Evolutionary conservation across 306 rosid species (phyloP), one percentile per base, ranked within the genome.

Genomic region (Dalbergia oliveri): DNA sequence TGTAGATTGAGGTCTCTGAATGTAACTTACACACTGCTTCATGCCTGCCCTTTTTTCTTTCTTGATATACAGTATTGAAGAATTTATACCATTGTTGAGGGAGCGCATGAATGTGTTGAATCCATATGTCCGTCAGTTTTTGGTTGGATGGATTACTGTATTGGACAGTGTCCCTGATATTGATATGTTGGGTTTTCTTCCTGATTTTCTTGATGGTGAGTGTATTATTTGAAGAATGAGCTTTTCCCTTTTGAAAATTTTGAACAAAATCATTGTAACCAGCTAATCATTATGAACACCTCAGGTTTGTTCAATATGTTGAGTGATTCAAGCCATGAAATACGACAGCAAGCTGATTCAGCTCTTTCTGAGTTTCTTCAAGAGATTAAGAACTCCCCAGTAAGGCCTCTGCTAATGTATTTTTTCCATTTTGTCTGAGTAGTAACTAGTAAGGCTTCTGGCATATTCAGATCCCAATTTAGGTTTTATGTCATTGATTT

Each of bases 61-160:
- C 34, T 61, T 72, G 3, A 1, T 66, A 43, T 73, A 59, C 84
- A 96, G 99, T 84, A 96, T 96, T 71, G 99, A 96, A 88, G 99
- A 96, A 84, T 96, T 93, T 84, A 93, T 96, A 81, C 99, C 99
- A 37, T 79, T 96, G 83, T 77, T 96, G 86, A 96, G 98, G 99
- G 98, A 93, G 89, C 98, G 99, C 71, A 93, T 96, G 98, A 93
- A 96, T 86, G 94, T 96, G 83, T 84, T 96, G 78, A 96, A 96
- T 86, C 99, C 99, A 34, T 93, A 88, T 87, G 99, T 96, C 60
- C 98, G 99, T 31, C 99, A 93, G 89, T 93, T 96, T 96, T 86
- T 96, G 92, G 98, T 96, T 11, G 99, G 99, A 85, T 96, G 99
- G 99, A 96, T 96, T 83, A 91, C 98, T 78, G 99, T 96, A 43